Conservation (phyloP, 1,284 basidiomycete species). For the Cutaneotrichosporon arboriforme region DNA sequence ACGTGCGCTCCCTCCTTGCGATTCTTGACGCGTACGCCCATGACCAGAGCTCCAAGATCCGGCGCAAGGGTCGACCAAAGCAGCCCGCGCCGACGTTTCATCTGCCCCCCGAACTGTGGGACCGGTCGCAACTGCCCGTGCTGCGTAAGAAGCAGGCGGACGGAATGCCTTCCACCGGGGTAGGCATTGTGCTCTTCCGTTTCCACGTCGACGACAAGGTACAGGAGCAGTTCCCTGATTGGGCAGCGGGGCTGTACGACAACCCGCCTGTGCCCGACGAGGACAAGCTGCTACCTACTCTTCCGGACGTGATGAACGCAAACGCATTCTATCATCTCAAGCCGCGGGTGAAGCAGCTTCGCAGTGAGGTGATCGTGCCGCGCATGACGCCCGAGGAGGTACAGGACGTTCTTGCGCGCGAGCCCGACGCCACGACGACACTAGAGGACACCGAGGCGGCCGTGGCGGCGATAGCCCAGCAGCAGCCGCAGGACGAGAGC, state of each 20-base stretch:
- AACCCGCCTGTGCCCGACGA: slow-evolving; percentile 40
- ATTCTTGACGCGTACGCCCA: slow-evolving; percentile 35
- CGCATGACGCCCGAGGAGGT: slow-evolving; percentile 25
- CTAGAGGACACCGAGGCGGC: slow-evolving; percentile 8
- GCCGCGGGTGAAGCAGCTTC: slow-evolving; percentile 20
- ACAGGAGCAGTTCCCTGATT: slow-evolving; percentile 34
- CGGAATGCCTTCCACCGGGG: slow-evolving; percentile 32
- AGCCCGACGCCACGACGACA: slow-evolving; percentile 4
- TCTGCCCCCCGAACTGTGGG: slow-evolving; percentile 39
- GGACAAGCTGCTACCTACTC: slow-evolving; percentile 26
- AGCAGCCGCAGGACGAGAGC: slow-evolving; percentile 1
- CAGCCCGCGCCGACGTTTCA: slow-evolving; percentile 43
- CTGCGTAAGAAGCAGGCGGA: slow-evolving; percentile 34
- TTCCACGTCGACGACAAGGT: slow-evolving; percentile 44
- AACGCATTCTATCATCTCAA: slow-evolving; percentile 26
- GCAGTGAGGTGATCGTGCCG: slow-evolving; percentile 15
- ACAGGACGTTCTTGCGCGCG: slow-evolving; percentile 21
- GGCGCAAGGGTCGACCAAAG: slow-evolving; percentile 42
- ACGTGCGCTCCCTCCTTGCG: slow-evolving; percentile 30
- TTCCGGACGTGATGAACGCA: slow-evolving; percentile 33
- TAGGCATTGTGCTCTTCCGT: slow-evolving; percentile 39
- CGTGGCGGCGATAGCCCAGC: slow-evolving; percentile 6
- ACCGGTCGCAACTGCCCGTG: slow-evolving; percentile 27
- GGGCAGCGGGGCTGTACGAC: slow-evolving; percentile 42
- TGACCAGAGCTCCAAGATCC: slow-evolving; percentile 26